Base-by-base conservation (phyloP, 352 stramenopile species). In the Pythium graminicola region DNA sequence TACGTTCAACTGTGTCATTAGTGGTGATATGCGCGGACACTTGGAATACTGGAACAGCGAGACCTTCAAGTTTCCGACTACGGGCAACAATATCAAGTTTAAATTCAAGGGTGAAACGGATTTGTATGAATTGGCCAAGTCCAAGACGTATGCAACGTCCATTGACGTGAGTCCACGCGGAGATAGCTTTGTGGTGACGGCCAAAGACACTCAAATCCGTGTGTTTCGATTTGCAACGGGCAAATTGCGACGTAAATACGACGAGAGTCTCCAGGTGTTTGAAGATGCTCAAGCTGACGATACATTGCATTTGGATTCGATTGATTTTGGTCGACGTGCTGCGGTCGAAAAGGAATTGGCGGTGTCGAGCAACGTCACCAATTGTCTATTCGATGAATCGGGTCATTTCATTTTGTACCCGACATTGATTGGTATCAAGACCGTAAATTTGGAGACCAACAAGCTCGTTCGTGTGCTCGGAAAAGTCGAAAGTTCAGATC, bases 361-460 rank as follows among this genome's bases (percentile, higher is more conserved):
- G 28, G 46, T 78, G 48, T 60, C 72, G 50, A 62, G 65, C 7
- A 67, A 61, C 4, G 53, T 69, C 1, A 76, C 73, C n/a, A 97
- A 96, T 54, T 93, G 83, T 47, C 58, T 97, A 22, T 99, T 99
- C 62, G 97, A 99, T 62, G 84, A 97, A 54, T 95, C 81, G 0
- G 96, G 95, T n/a, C 72, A 95, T 54, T 98, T 98, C 60, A 69
- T 99, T 3, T 46, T 99, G 39, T 95, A 98, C 53, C 78, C 93
- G 14, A 98, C 95, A 17, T 75, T 99, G 49, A 55, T 98, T 6
- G 97, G 97, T 3, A 92, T 99, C 57, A 99, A 99, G 71, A 72
- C 98, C 10, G 85, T 99, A 29, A 96, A 98, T 57, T 65, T 98
- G 7, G 81, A 97, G 66, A 96, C 85, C 29, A 97, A 98, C 70